Conservation (phyloP, 192 early-diverging fungal species). For the Backusella circina region DNA sequence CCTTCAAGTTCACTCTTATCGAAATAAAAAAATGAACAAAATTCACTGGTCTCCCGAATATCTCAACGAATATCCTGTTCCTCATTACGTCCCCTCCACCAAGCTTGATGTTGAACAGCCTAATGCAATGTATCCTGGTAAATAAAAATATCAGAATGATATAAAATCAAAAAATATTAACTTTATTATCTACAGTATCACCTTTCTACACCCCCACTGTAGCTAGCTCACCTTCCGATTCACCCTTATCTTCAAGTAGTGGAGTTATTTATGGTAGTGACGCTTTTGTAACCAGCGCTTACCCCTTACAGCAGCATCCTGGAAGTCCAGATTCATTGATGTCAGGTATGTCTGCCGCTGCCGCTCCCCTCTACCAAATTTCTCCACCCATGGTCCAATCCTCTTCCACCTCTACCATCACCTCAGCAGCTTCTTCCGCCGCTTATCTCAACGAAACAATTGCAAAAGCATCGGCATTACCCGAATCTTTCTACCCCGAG, state of each 20-base stretch:
- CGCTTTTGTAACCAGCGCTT: not conserved
- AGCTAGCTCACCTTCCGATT: not conserved
- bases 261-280: not conserved
- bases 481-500: conserved; percentile 36
- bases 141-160: not conserved
- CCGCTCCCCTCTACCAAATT: conserved; percentile 12
- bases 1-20: conserved; percentile 7
- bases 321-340: conserved; percentile 23
- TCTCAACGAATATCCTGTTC: conserved; percentile 13
- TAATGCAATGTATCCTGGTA: conserved; percentile 24
- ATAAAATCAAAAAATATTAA: not conserved
- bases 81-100: not conserved
- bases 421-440: conserved; percentile 18
- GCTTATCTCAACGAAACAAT: conserved; percentile 32
- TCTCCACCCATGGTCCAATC: conserved; percentile 19
- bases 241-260: not conserved
- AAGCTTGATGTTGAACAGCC: not conserved
- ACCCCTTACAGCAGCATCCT: conserved; percentile 7
- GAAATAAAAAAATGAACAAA: conserved; percentile 14
- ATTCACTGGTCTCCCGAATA: conserved; percentile 20
- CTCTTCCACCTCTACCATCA: conserved; percentile 11
- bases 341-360: conserved; percentile 12
- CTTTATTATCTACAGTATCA: not conserved
- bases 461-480: conserved; percentile 36
- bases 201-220: conserved; percentile 11